These are phyloP conservation scores for Saccharomycopsis synnaedendra DNA, from an alignment of 805 yeast genomes.

Conservation along the genomic window DNA sequence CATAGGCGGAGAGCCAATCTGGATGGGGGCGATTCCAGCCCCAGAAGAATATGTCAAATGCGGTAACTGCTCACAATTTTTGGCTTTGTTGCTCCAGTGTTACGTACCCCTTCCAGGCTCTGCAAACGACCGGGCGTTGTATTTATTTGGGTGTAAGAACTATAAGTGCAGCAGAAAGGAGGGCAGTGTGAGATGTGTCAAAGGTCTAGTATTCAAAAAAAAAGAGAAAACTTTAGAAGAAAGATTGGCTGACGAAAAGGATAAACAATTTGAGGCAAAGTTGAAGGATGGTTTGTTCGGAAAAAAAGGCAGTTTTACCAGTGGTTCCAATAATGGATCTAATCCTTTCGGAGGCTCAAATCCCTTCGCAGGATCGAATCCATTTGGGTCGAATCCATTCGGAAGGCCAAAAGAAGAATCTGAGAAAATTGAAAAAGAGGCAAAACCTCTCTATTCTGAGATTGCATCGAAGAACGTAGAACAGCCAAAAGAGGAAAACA, in stretches of 20 bases:
- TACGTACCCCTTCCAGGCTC: constrained; percentile 66
- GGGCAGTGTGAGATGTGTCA: constrained; percentile 64
- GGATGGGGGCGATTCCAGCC: constrained; percentile 57
- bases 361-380: constrained; percentile 23
- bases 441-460: constrained; percentile 8
- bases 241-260: neutral
- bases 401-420: neutral
- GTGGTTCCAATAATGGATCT: neutral
- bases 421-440: neutral
- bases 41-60: constrained; percentile 39
- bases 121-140: constrained; percentile 70
- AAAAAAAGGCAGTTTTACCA: neutral
- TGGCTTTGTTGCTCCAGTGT: constrained; percentile 69
- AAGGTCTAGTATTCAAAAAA: constrained; percentile 42
- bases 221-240: constrained; percentile 18
- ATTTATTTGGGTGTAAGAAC: constrained; percentile 64
- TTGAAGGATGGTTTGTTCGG: constrained; percentile 7
- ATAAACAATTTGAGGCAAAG: constrained; percentile 1
- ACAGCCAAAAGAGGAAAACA: constrained; percentile 15
- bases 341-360: constrained; percentile 21
- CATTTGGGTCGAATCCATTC: constrained; percentile 33
- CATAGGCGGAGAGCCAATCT: constrained; percentile 66
- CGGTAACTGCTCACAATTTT: constrained; percentile 45
- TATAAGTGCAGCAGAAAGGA: constrained; percentile 53
- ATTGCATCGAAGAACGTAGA: constrained; percentile 7